Base-by-base conservation (phyloP, 495 filamentous ascomycete species). In the Podospora pseudocomata region DNA sequence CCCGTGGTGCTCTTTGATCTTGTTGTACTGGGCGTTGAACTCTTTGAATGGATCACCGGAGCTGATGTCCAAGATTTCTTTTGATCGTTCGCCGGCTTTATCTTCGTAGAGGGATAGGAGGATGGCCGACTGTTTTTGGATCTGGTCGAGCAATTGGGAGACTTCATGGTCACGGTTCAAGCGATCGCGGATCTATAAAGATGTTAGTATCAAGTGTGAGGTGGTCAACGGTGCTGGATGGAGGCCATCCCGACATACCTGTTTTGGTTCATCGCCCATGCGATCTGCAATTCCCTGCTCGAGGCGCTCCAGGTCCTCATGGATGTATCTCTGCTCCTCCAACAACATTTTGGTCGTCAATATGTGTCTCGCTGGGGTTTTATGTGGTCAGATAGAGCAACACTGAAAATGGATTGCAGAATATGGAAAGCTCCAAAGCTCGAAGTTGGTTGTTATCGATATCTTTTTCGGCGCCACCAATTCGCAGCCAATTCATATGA, bases 281-380 rank as follows among this genome's bases (percentile, higher is more conserved):
- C 94, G 90, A 76, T 98, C 95, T 26, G 91, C 90, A 72, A 97
- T 90, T 39, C 92, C 95, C 78, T 95, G 92, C 81, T 98, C 95
- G 61, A 98, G 83, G 68, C 96, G 86, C 84, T 99, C 95, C 20
- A 97, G 83, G 77, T 98, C 94, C 86, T 99, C 95, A 69, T 96
- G 94, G 68, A 97, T 84, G 74, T 91, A 93, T 72, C 95, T 84
- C 79, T 97, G 91, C 67, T 97, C 93, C 82, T 99, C 95, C 64
- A 97, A 80, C 68, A 96, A 78, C 92, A 96, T 95, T 16, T 59
- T 86, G 75, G 28, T 26, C 4, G 30, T 27, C 30, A 7, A 5
- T 32, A 32, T n/a, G 39, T 49, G 6, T 49, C 5, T 13, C 2
- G 9, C 39, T 16, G 9, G 39, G 39, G 39, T 49, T 2, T 2